Evolutionary conservation across 208 protist genomes (phyloP).

Genomic region (Crithidia bombi): DNA sequence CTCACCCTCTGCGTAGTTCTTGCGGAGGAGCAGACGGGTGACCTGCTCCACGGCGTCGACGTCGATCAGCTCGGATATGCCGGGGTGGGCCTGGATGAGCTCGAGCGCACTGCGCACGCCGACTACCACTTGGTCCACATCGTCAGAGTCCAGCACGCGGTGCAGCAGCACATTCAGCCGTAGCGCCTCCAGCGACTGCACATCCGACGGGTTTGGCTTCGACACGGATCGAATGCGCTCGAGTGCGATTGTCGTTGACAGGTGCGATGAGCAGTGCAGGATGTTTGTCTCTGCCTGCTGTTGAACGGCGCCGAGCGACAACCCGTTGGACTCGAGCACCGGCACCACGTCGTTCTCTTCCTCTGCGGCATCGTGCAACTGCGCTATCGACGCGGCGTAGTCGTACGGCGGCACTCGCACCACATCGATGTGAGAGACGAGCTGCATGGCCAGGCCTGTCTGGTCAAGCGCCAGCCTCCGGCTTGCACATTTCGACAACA

Average conservation of each 20-base stretch:
- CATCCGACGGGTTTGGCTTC: slow-evolving; percentile 50
- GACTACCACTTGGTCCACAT: slow-evolving; percentile 50
- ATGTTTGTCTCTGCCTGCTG: slow-evolving; percentile 46
- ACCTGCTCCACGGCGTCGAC: slow-evolving; percentile 65
- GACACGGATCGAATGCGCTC: slow-evolving; percentile 47
- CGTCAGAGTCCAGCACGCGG: slow-evolving; percentile 52
- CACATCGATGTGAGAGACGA: slow-evolving; percentile 72
- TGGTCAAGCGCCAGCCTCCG: slow-evolving; percentile 64
- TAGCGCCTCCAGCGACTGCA: slow-evolving; percentile 71
- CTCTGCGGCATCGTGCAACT: slow-evolving; percentile 27
- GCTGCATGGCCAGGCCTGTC: slow-evolving; percentile 53
- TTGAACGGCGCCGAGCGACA: slow-evolving; percentile 25
- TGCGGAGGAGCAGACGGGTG: slow-evolving; percentile 58
- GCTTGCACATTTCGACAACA: slow-evolving; percentile 64
- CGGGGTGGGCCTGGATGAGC: slow-evolving; percentile 64
- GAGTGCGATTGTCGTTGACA: slow-evolving; percentile 56
- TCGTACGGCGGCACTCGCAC: slow-evolving; percentile 52
- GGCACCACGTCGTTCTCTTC: slow-evolving; percentile 17
- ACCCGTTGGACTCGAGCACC: slow-evolving; percentile 23
- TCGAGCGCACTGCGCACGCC: slow-evolving; percentile 59
- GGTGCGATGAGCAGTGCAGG: slow-evolving; percentile 47
- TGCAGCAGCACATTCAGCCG: slow-evolving; percentile 78
- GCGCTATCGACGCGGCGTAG: slow-evolving; percentile 39
- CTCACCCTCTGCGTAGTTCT: slow-evolving; percentile 66
- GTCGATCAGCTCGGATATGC: slow-evolving; percentile 79